A percentile compares a stretch with the other conserved stretches of the same genome.
Evolutionary conservation across 768 basidiomycete species (phyloP).

Genomic region (Tulasnella sp.): DNA sequence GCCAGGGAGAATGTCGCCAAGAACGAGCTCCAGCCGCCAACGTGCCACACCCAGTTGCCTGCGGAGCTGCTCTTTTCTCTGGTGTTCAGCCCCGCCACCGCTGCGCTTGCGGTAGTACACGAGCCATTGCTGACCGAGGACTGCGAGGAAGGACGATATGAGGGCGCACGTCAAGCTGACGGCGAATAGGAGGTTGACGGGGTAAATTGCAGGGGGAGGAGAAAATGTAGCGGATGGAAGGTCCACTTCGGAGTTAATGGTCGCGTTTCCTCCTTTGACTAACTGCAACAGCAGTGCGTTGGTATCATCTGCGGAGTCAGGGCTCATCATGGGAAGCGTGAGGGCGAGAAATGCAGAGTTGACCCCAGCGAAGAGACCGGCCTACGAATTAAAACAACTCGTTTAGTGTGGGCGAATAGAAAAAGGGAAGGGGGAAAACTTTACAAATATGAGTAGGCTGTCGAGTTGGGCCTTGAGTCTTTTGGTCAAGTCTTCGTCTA

Average conservation of each 20-base stretch:
- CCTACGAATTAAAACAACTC: too few relatives aligned
- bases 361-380: too few relatives aligned
- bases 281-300: not conserved
- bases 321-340: constrained; percentile 9
- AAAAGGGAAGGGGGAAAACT: too few relatives aligned
- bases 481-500: too few relatives aligned
- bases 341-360: not conserved
- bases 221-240: not conserved
- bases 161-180: constrained; percentile 1
- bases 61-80: not conserved
- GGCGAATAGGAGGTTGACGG: not conserved
- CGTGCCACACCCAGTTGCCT: not conserved
- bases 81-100: not conserved
- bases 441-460: too few relatives aligned
- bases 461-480: too few relatives aligned
- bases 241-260: not conserved
- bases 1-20: not conserved
- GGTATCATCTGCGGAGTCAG: not conserved
- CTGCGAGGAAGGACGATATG: constrained; percentile 3
- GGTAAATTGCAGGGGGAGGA: not conserved
- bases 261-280: not conserved
- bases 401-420: too few relatives aligned
- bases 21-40: not conserved
- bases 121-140: constrained; percentile 8
- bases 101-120: constrained; percentile 3